Evolutionary conservation across 352 stramenopile genomes (phyloP), one percentile per base, ranked within the genome.

Genomic region (Globisporangium takayamanum): DNA sequence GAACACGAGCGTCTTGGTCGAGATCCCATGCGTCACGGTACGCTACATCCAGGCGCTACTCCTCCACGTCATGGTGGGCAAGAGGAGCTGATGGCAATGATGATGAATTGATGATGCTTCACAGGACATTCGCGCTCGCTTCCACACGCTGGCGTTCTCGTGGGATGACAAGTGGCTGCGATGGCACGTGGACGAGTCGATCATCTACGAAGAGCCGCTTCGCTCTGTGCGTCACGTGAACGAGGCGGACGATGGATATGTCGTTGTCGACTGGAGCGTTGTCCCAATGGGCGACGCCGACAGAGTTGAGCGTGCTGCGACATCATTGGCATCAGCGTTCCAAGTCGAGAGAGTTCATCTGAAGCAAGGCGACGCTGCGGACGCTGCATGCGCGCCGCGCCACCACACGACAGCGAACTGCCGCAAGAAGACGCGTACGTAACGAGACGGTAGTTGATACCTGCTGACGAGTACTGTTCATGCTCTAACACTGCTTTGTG

Each of bases 141-240:
- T 76, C 30, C 70, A 72, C 18, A 53, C 71, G 15, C 50, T 80
- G 22, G 63, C 67, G 1, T 82, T 82, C 48, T 64, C 69, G 28
- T 85, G 75, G 75, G 72, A 77, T 53, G 47, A 57, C 3, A 22
- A 70, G n/a, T 88, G 78, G 76, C 53, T 88, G 51, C 76, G 78
- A 0, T 87, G 78, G 76, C 75, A 74, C 61, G 67, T 88, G 53
- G 66, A 88, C 53, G 68, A 75, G 36, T 54, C 71, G 0, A 37
- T 88, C 46, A 37, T 85, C n/a, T 59, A 69, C 26, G 76, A 88
- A 62, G 71, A 82, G 39, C 66, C 69, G 41, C 59, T 79, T 20
- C 37, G 59, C 14, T 3, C 44, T 44, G 16, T 15, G 53, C 18
- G n/a, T 20, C 14, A n/a, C 44, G 18, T 1, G 16, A 41, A 15